Evolutionary conservation across 805 yeast species (phyloP), one percentile per base, ranked within the genome.

Genomic region (Saccharomycopsis fodiens): DNA sequence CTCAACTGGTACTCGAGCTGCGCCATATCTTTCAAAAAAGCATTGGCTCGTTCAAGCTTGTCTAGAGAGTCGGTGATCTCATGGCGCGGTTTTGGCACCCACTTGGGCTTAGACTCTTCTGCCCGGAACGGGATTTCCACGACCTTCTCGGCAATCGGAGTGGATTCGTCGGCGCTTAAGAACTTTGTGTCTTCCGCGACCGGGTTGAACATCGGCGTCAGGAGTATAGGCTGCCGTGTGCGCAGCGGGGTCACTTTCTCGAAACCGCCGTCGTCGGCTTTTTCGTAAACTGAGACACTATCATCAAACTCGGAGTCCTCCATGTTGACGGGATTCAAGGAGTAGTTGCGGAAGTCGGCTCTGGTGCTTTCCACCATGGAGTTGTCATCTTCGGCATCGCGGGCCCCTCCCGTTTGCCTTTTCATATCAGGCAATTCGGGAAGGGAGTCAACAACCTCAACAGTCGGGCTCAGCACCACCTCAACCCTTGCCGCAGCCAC

Each of bases 1-100:
- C 73, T 69, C 15, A 80, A 60, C 35, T 68, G 63, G 46, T 57
- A 58, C 3, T 55, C 53, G 4, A 58, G 21, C 3, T 45, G 23
- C 2, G 41, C 23, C 23, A 48, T 43, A 13, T 37, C 21, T 21
- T 46, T 39, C 25, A 51, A 41, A 30, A 45, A 51, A 6, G 45
- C 47, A 41, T 45, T 42, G 15, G 54, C 54, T 27, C 34, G 40
- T 21, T 38, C 23, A 13, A 51, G 38, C 36, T 51, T 52, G 7
- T 44, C 49, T 13, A 35, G 44, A n/a, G 31, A 21, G 12, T 22
- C 27, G 10, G 51, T 15, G 37, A 47, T 23, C 2, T 47, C 37
- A 20, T 22, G 15, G 4, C 22, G 35, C 3, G 37, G 8, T 23
- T 45, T 45, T 2, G 45, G 43, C 20, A n/a, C 12, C 53, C 53